A percentile compares a stretch with the other conserved stretches of the same genome.
Evolutionary conservation across 768 basidiomycete genomes (phyloP).

Genomic region (Hericium rajendrae): DNA sequence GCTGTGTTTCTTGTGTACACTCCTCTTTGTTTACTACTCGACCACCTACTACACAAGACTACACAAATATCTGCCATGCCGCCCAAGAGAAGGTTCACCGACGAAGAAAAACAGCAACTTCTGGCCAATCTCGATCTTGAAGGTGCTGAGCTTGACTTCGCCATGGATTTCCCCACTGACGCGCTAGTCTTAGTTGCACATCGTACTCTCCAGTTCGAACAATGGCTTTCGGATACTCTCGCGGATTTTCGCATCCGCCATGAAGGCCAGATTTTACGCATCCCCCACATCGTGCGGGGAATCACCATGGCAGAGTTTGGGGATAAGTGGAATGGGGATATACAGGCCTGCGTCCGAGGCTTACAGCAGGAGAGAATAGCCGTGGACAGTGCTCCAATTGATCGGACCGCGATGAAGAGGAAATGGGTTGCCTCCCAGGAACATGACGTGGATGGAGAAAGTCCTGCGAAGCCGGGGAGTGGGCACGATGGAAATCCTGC

Average conservation of each 20-base stretch:
- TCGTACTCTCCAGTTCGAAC: slow-evolving; percentile 62
- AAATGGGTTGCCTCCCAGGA: slow-evolving; percentile 66
- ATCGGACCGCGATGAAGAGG: slow-evolving; percentile 60
- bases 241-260: slow-evolving; percentile 69
- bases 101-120: slow-evolving; percentile 68
- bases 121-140: slow-evolving; percentile 74
- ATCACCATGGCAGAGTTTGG: slow-evolving; percentile 74
- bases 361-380: slow-evolving; percentile 55
- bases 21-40: too few relatives aligned
- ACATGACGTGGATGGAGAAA: slow-evolving; percentile 35
- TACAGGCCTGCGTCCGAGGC: slow-evolving; percentile 61
- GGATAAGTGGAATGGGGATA: slow-evolving; percentile 66
- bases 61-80: not conserved
- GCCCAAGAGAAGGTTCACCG: slow-evolving; percentile 29
- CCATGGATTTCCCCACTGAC: not conserved
- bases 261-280: slow-evolving; percentile 62
- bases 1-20: too few relatives aligned
- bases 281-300: slow-evolving; percentile 63
- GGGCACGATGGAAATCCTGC: slow-evolving; percentile 5
- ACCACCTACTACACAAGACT: not conserved
- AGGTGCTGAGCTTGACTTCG: slow-evolving; percentile 32
- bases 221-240: slow-evolving; percentile 65
- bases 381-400: slow-evolving; percentile 43
- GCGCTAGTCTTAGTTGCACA: slow-evolving; percentile 46
- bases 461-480: slow-evolving; percentile 6